Evolutionary conservation across 2,329 filamentous ascomycete species (phyloP), one percentile per base, ranked within the genome.

Genomic region (Fusarium sp.): DNA sequence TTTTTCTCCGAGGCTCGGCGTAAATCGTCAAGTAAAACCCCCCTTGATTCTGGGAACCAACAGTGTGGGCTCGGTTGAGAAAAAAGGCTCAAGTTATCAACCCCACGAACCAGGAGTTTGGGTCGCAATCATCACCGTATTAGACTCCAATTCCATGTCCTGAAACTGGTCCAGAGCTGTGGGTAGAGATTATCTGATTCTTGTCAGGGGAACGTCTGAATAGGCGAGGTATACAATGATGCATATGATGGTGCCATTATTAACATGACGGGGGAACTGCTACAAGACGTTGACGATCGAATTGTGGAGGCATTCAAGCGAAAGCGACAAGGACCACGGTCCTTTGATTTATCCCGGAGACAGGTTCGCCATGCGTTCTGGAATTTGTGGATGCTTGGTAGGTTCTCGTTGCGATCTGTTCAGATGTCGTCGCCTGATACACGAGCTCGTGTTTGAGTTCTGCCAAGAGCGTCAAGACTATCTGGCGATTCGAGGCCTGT

Each of bases 141-240:
- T 57, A 59, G 34, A 61, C 34, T 63, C 45, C 24, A n/a, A 42
- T 53, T 67, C 57, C 62, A 65, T 58, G 62, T 61, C 73, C 59
- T 71, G 65, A 74, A 75, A 70, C 67, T 41, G 70, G 60, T 65
- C 65, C 72, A 62, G 65, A 65, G 61, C 55, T 63, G 57, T 67
- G 69, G 65, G 51, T 55, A 54, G 57, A 63, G 49, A 69, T 63
- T 47, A 49, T 46, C 60, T 61, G 37, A n/a, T 58, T 34, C 65
- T 41, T 5, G 30, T 42, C 49, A 47, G 65, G 65, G 45, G 53
- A 41, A 65, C 25, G 37, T 37, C 45, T 47, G 63, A 64, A 52
- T 59, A 59, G 48, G 20, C 52, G 44, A 61, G 48, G 18, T 22
- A 42, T 32, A 20, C n/a, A 46, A 30, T 46, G 40, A 20, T 42